Conservation (phyloP, 768 basidiomycete genomes). For the Suillus hirtellus region DNA sequence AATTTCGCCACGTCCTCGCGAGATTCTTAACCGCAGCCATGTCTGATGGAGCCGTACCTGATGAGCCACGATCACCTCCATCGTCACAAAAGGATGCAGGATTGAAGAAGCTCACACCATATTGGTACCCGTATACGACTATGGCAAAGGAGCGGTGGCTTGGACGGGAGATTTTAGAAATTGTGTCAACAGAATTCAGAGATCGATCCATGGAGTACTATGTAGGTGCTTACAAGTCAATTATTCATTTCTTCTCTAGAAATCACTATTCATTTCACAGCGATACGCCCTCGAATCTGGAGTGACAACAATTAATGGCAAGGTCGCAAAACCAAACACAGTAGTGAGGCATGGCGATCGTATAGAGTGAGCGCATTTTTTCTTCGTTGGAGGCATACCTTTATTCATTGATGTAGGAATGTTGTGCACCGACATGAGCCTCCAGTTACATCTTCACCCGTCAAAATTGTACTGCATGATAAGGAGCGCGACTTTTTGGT, state of each 20-base stretch:
- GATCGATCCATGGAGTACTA: conserved; percentile 96
- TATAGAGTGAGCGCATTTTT: conserved; percentile 65
- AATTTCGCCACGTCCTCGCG: conserved; percentile 58
- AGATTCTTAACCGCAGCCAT: conserved; percentile 55
- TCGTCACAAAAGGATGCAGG: conserved; percentile 30
- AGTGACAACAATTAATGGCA: conserved; percentile 94
- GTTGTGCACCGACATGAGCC: conserved; percentile 97
- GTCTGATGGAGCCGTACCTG: conserved; percentile 33
- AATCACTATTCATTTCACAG: conserved; percentile 33
- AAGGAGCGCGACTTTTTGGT: conserved; percentile 81
- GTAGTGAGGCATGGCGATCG: conserved; percentile 86
- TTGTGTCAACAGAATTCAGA: conserved; percentile 91
- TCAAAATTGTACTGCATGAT: conserved; percentile 79
- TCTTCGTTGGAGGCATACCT: neutral
- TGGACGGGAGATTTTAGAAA: conserved; percentile 83
- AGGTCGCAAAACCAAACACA: conserved; percentile 74
- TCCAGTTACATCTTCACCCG: conserved; percentile 81
- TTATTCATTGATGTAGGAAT: conserved; percentile 53
- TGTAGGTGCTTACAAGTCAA: conserved; percentile 49
- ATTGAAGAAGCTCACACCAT: conserved; percentile 80
- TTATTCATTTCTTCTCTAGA: conserved; percentile 1
- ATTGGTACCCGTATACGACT: conserved; percentile 92
- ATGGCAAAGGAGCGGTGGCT: conserved; percentile 93
- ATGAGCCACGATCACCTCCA: conserved; percentile 22
- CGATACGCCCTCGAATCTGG: conserved; percentile 83